Evolutionary conservation across 2,329 filamentous ascomycete species (phyloP), one percentile per base, ranked within the genome.

Genomic region (Cercospora canescens): DNA sequence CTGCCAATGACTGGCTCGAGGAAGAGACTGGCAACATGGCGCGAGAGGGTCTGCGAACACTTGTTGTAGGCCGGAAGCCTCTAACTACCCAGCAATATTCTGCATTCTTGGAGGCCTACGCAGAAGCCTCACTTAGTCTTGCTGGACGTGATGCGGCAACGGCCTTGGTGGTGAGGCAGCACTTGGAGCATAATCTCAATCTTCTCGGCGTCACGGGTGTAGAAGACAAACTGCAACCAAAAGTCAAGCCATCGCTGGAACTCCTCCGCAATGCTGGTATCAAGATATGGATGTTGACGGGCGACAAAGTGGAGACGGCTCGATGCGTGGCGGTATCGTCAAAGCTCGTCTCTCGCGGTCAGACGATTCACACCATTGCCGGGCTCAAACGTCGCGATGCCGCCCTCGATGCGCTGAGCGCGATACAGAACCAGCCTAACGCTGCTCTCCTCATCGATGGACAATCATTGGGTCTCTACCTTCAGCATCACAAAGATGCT

Each of bases 21-120:
- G 95, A 99, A 78, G 95, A 99, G 79, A 98, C 95, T 0, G 92
- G 93, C n/a, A 99, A 99, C 77, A 99, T 99, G 96, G 96, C 96
- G 6, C 89, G 95, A 56, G 96, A 99, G 83, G 95, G 95, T 41
- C 83, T 99, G 58, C 90, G 95, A 65, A 99, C 95, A 0, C 85
- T 99, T 6, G 95, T 99, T 6, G 91, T 99, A 28, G 96, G 95
- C n/a, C 88, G 96, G 55, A 97, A 95, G 78, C 90, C 88, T 72
- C 84, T 99, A 6, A 94, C 93, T 0, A 73, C 83, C 6, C 86
- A 90, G 71, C 91, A 94, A 72, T 98, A 97, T 76, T 84, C 88
- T 45, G 90, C 94, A 45, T 99, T 99, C 75, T 86, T 90, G 0
- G 77, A 82, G 26, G 88, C 85, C 58, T 91, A 96, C 76, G 88